Evolutionary conservation across 306 rosid genomes (phyloP).

Genomic region (Amphicarpaea edgeworthii): DNA sequence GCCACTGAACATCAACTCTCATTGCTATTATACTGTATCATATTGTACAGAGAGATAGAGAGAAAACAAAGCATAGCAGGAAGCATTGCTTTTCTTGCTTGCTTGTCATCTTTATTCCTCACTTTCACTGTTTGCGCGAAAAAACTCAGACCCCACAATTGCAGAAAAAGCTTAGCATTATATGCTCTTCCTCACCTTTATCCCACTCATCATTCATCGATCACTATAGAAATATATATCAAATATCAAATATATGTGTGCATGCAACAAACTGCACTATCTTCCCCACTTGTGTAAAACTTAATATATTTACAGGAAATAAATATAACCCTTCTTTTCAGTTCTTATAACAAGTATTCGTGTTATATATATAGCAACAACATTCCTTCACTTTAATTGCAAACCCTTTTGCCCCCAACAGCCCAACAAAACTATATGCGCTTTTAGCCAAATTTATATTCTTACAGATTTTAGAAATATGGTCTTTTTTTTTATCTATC

Average conservation of each 20-base stretch:
- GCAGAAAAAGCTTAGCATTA: slow-evolving; percentile 50
- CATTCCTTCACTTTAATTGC: slow-evolving; percentile 30
- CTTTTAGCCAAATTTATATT: slow-evolving; percentile 20
- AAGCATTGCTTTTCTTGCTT: slow-evolving; percentile 48
- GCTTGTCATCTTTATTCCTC: slow-evolving; percentile 54
- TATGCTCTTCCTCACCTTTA: slow-evolving; percentile 35
- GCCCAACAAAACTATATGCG: slow-evolving; percentile 16
- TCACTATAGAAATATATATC: background rate
- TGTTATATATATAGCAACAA: slow-evolving; percentile 15
- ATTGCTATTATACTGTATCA: slow-evolving; percentile 45
- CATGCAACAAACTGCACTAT: slow-evolving; percentile 41
- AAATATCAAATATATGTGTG: background rate
- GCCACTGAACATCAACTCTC: slow-evolving; percentile 52
- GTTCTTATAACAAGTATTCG: slow-evolving; percentile 19
- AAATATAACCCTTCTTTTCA: slow-evolving; percentile 1
- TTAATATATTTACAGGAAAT: background rate
- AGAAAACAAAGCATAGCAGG: slow-evolving; percentile 28
- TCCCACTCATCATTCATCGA: slow-evolving; percentile 32
- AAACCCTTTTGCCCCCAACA: too few species aligned
- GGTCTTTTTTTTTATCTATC: too few species aligned
- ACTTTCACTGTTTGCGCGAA: slow-evolving; percentile 53
- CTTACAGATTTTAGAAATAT: too few species aligned
- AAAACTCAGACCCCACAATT: slow-evolving; percentile 53
- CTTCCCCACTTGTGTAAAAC: background rate
- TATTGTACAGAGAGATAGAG: slow-evolving; percentile 22